Base-by-base conservation (phyloP, 345 rosid species). In the Cardiospermum halicacabum region DNA sequence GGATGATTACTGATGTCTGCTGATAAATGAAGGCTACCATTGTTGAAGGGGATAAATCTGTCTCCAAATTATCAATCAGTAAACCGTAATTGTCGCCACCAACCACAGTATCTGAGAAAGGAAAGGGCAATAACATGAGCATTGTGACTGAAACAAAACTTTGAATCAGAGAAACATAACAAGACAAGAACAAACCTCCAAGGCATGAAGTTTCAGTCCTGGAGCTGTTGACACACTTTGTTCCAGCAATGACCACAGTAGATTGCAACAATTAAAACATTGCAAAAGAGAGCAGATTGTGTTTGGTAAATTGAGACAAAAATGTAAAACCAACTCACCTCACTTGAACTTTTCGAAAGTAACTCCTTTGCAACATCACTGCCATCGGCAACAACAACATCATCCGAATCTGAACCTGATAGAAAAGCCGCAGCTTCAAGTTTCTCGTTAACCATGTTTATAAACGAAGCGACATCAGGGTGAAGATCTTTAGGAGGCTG, bases 31-130 rank as follows among this genome's bases (percentile, higher is more conserved):
- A 83, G 16, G 74, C 71, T 7, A 43, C 56, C 45, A 80, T 68
- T 16, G 69, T 40, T 28, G 74, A 74, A 19, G 88, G 66, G 21
- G 76, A 59, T 18, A 80, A 34, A 9, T 74, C 66, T 50, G 72
- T 83, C 47, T 80, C 85, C 50, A 83, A 49, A 42, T 83, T 78
- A 40, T 76, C 83, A 65, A 83, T 49, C 50, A 77, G 43, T 11
- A 83, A 7, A 1, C 25, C 6, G 69, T n/a, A 57, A 11, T 5
- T 69, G 11, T 40, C 16, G 30, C 21, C 56, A 16, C 9, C 59
- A 7, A 76, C 76, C 59, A 83, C 88, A 15, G 78, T 7, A 48
- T 32, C 42, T 5, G 37, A 45, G 65, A 28, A 69, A 21, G 39
- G 10, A 34, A 37, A 40, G 12, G 9, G 16, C 19, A 8, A 59